Conservation (phyloP, 2,329 filamentous ascomycete genomes). For the Trichoderma brevicompactum region DNA sequence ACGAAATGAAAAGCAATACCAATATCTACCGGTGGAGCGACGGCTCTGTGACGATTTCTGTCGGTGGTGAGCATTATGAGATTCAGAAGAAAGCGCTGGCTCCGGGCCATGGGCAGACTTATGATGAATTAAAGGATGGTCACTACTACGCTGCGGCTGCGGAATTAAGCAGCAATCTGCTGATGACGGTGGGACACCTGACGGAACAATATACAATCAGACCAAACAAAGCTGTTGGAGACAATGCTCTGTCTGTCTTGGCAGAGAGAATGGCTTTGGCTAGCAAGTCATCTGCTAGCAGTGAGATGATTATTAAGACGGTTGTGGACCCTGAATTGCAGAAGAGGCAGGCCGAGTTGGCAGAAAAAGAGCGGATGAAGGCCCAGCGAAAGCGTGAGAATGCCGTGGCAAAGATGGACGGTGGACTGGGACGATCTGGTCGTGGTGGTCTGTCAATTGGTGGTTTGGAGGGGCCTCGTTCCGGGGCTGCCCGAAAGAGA, state of each 20-base stretch:
- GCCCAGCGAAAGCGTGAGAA: slow-evolving; percentile 69
- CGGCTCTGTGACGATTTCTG: slow-evolving; percentile 74
- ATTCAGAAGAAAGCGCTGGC: slow-evolving; percentile 72
- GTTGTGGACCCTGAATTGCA: slow-evolving; percentile 76
- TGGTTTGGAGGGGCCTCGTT: slow-evolving; percentile 67
- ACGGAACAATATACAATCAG: slow-evolving; percentile 72
- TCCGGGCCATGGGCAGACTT: slow-evolving; percentile 61
- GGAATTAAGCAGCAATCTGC: slow-evolving; percentile 67
- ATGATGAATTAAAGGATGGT: slow-evolving; percentile 70
- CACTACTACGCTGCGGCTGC: slow-evolving; percentile 78
- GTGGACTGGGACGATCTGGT: slow-evolving; percentile 56
- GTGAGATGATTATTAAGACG: slow-evolving; percentile 70
- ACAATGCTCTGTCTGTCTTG: slow-evolving; percentile 71
- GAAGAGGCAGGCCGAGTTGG: slow-evolving; percentile 72
- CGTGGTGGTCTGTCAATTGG: slow-evolving; percentile 67
- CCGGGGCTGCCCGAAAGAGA: slow-evolving; percentile 57
- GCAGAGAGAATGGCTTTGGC: slow-evolving; percentile 69
- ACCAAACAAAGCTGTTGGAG: slow-evolving; percentile 68
- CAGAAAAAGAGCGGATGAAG: slow-evolving; percentile 74
- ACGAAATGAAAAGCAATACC: slow-evolving; percentile 73
- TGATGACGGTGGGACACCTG: slow-evolving; percentile 76
- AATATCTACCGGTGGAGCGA: slow-evolving; percentile 79
- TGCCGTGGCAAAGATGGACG: slow-evolving; percentile 66
- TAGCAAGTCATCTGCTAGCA: slow-evolving; percentile 58
- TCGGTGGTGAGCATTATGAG: slow-evolving; percentile 77